Evolutionary conservation across 192 early-diverging fungal genomes (phyloP), one percentile per base, ranked within the genome.

Genomic region (Thoreauomyces humboldtii): DNA sequence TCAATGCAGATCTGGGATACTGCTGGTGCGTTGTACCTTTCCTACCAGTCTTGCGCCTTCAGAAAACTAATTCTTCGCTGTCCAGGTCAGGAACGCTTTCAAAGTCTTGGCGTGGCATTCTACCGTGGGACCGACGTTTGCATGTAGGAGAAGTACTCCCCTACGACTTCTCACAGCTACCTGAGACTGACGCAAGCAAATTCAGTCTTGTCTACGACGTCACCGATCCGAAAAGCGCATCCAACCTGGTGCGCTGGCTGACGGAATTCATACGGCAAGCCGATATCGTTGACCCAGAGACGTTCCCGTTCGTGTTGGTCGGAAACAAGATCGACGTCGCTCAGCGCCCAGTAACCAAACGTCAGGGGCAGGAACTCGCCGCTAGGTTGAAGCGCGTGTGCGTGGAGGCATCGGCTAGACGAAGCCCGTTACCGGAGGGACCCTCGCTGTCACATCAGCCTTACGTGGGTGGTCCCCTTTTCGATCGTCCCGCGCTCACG

Each of bases 1-100:
- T 24, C 42, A 7, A 46, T 79, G 57, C 77, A 79, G 57, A 70
- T 79, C 17, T 79, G 77, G 77, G 77, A 79, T 60, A 79, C 77
- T 14, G 77, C 77, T n/a, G 76, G 72, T 69, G 37, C 12, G 46
- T 24, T 6, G n/a, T n/a, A n/a, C n/a, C 14, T 28, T 28, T 61
- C 24, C 34, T 36, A 7, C 50, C 1, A 21, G 15, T 27, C 19
- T 19, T 19, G 50, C 14, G 14, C 1, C 12, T 14, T 24, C 14
- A 19, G 15, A 52, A 19, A 14, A 1, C 22, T 52, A n/a, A n/a
- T n/a, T n/a, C 36, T 44, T 29, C 7, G n/a, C 0, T 36, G 9
- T 17, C 7, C 29, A 59, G 70, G 75, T 9, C 73, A 79, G 53
- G 77, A 79, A 41, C 59, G 77, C 33, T 80, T 80, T 41, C 76